phyloP scores from a whole-genome alignment of 495 filamentous ascomycete species.

The Polyplosphaeria fusca region DNA sequence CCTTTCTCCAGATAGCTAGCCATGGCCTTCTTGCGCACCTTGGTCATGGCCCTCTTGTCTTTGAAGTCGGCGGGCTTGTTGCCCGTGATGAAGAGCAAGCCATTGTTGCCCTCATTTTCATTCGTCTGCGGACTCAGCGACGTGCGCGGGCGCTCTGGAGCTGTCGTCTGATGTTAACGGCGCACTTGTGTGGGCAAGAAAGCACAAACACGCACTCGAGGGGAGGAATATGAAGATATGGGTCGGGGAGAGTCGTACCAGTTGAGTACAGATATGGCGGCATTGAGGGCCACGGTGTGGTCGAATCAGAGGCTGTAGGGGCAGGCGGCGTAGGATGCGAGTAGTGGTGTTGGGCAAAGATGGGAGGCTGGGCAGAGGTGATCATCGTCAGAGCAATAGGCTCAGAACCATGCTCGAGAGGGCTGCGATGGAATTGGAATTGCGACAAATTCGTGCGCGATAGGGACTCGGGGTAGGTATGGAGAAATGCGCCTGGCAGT shows the following conservation, averaged over 20 bases:
- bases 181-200: constrained; percentile 6
- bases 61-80: constrained; percentile 29
- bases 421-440: too few species aligned
- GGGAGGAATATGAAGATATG: neutral
- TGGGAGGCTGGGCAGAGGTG: neutral
- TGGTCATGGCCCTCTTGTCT: constrained; percentile 20
- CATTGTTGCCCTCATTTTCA: neutral
- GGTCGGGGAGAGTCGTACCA: constrained; percentile 8
- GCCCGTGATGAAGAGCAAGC: constrained; percentile 28
- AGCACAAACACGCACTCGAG: constrained; percentile 1
- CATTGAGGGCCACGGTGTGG: constrained; percentile 17
- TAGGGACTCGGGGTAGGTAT: too few species aligned
- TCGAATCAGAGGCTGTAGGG: neutral
- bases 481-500: too few species aligned
- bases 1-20: constrained; percentile 23
- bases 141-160: neutral
- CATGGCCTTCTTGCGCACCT: constrained; percentile 34
- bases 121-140: constrained; percentile 5
- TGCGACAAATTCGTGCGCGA: too few species aligned
- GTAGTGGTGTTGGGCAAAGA: neutral
- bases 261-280: constrained; percentile 2
- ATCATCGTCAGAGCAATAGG: too few species aligned
- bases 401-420: too few species aligned
- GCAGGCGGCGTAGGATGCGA: neutral
- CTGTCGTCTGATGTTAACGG: neutral